Conservation (phyloP, 495 filamentous ascomycete genomes). For the Penicillium fimorum region DNA sequence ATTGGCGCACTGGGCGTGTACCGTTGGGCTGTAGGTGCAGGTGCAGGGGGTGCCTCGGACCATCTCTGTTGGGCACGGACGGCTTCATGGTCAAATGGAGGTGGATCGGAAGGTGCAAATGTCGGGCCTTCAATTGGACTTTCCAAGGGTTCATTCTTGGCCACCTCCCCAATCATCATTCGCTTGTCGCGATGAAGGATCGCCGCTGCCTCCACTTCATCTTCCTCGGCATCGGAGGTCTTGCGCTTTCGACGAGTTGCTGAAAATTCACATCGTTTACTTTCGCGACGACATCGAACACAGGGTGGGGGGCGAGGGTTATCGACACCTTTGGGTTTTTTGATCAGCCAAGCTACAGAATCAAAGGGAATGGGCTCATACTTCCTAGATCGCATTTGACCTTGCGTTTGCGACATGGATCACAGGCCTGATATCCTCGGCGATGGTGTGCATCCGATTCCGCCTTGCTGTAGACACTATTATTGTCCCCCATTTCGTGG, state of each 20-base stretch:
- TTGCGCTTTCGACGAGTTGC: slow-evolving; percentile 93
- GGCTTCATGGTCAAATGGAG: slow-evolving; percentile 28
- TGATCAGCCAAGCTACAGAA: slow-evolving; percentile 14
- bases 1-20: slow-evolving; percentile 30
- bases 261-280: slow-evolving; percentile 95
- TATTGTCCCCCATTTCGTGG: slow-evolving; percentile 29
- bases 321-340: slow-evolving; percentile 60
- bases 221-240: slow-evolving; percentile 58
- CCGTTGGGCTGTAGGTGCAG: slow-evolving; percentile 19
- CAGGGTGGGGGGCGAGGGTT: slow-evolving; percentile 92
- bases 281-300: slow-evolving; percentile 86
- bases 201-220: slow-evolving; percentile 38
- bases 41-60: slow-evolving; percentile 26
- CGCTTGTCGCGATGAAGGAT: slow-evolving; percentile 53
- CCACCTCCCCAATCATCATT: slow-evolving; percentile 46
- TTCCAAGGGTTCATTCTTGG: slow-evolving; percentile 23
- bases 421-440: slow-evolving; percentile 82
- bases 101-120: slow-evolving; percentile 28
- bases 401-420: slow-evolving; percentile 86
- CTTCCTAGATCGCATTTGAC: slow-evolving; percentile 92
- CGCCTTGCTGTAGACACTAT: slow-evolving; percentile 31
- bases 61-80: slow-evolving; percentile 33
- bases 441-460: slow-evolving; percentile 56
- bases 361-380: slow-evolving; percentile 19
- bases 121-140: slow-evolving; percentile 28